Conservation (phyloP, 495 filamentous ascomycete genomes). For the Aspergillus bertholletiae region DNA sequence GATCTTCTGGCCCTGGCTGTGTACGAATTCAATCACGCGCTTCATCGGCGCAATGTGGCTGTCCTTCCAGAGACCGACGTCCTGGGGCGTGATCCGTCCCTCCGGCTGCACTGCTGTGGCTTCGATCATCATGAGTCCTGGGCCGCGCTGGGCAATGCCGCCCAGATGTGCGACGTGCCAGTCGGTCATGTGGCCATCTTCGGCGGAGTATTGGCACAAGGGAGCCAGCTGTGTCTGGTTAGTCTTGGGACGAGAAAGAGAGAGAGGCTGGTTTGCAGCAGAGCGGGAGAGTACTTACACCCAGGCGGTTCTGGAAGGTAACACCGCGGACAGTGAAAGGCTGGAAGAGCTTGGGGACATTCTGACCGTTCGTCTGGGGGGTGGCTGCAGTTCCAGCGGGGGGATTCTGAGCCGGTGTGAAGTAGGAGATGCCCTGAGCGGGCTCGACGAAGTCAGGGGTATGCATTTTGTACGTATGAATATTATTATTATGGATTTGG, state of each 20-base stretch:
- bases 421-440: slow-evolving; percentile 53
- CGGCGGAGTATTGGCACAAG: slow-evolving; percentile 65
- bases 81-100: slow-evolving; percentile 71
- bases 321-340: slow-evolving; percentile 50
- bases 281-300: slow-evolving; percentile 34
- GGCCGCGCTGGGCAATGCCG: slow-evolving; percentile 59
- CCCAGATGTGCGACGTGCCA: slow-evolving; percentile 60
- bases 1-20: slow-evolving; percentile 67
- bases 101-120: slow-evolving; percentile 65
- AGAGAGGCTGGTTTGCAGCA: background rate
- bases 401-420: slow-evolving; percentile 56
- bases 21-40: slow-evolving; percentile 62
- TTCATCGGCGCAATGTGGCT: slow-evolving; percentile 60
- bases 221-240: slow-evolving; percentile 52
- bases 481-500: too few species aligned
- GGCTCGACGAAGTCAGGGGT: slow-evolving; percentile 18
- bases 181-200: slow-evolving; percentile 55
- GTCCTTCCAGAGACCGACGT: slow-evolving; percentile 70
- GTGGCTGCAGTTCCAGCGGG: slow-evolving; percentile 56
- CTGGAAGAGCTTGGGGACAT: slow-evolving; percentile 60
- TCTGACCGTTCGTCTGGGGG: slow-evolving; percentile 46
- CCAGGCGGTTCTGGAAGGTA: slow-evolving; percentile 52
- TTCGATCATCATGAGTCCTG: slow-evolving; percentile 67
- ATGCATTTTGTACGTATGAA: background rate
- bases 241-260: too few species aligned